Evolutionary conservation across 768 basidiomycete species (phyloP).

Genomic region (Panaeolus papilionaceus): DNA sequence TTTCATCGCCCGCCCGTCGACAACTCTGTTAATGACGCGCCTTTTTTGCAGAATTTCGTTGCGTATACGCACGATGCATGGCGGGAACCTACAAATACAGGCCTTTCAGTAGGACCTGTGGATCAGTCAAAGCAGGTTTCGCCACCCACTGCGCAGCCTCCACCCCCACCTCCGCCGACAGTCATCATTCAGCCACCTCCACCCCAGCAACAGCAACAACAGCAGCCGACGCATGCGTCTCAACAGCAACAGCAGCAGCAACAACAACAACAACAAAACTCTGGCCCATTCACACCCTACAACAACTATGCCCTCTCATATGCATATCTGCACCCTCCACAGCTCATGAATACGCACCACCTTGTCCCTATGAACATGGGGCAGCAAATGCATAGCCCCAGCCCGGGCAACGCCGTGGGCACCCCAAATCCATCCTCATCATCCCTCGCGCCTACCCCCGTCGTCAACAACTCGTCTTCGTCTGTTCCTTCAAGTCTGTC

Average conservation of each 20-base stretch:
- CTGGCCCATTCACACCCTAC: slow-evolving; percentile 23
- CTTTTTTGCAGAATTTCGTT: slow-evolving; percentile 47
- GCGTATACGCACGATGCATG: slow-evolving; percentile 63
- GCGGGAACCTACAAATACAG: slow-evolving; percentile 55
- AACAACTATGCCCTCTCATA: slow-evolving; percentile 35
- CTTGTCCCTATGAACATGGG: slow-evolving; percentile 24
- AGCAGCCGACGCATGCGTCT: slow-evolving; percentile 14
- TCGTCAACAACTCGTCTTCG: neutral
- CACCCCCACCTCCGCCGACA: slow-evolving; percentile 9
- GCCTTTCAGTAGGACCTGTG: slow-evolving; percentile 39
- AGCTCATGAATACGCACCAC: slow-evolving; percentile 31
- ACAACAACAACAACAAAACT: slow-evolving; percentile 23
- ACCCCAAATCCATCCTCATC: slow-evolving; percentile 17
- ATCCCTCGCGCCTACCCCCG: slow-evolving; percentile 7
- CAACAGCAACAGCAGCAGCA: slow-evolving; percentile 22
- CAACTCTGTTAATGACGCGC: slow-evolving; percentile 8
- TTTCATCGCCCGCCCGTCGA: neutral
- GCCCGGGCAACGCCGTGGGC: slow-evolving; percentile 12
- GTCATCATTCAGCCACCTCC: slow-evolving; percentile 16
- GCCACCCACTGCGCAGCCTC: slow-evolving; percentile 19
- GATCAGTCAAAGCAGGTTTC: slow-evolving; percentile 23
- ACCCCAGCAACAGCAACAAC: slow-evolving; percentile 16
- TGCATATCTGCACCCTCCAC: slow-evolving; percentile 31
- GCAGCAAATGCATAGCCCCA: slow-evolving; percentile 19
- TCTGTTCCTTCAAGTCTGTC: neutral